Evolutionary conservation across 495 filamentous ascomycete genomes (phyloP), one percentile per base, ranked within the genome.

Genomic region (Rhypophila decipiens): DNA sequence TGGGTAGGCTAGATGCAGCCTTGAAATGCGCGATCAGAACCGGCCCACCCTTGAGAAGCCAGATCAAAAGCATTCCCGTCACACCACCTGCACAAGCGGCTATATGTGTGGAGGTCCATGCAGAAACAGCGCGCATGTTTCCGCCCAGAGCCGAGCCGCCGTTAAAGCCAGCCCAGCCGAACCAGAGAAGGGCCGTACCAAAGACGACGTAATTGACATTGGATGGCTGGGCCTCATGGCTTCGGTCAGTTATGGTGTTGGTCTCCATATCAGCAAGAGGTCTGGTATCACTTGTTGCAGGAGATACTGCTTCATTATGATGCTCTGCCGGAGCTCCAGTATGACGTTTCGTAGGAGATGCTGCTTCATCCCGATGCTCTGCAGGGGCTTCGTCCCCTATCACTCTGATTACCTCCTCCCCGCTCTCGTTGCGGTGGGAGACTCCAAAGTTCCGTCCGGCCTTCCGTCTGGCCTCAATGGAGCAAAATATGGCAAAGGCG

Each of bases 101-200:
- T 51, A 95, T 56, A 69, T 94, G 85, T 82, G 74, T 95, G 90
- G 85, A 88, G 88, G 77, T 85, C 95, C 35, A 54, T 11, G 90
- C 88, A 80, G 95, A 88, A 24, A 85, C 78, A 12, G 90, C 90
- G 46, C 90, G 84, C 42, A 96, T 69, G 67, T 95, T 95, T 35
- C 87, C 84, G 59, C 88, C 88, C 59, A 95, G 89, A 2, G 90
- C 67, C 8, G 88, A 94, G 24, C 90, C 90, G 53, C 90, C 90
- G 71, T 96, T 96, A 78, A 96, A 96, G 33, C 88, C 90, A 48
- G 95, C 73, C 90, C 90, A 96, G 52, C 90, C 90, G 56, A 96
- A 94, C 90, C 90, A 96, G 35, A 96, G 82, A 60, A 96, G 79
- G 37, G 90, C 79, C 2, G 90, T 96, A 37, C 90, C 90, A 49